These are phyloP conservation scores for Malassezia slooffiae DNA, from an alignment of 1,284 basidiomycete genomes.

Conservation along the genomic window DNA sequence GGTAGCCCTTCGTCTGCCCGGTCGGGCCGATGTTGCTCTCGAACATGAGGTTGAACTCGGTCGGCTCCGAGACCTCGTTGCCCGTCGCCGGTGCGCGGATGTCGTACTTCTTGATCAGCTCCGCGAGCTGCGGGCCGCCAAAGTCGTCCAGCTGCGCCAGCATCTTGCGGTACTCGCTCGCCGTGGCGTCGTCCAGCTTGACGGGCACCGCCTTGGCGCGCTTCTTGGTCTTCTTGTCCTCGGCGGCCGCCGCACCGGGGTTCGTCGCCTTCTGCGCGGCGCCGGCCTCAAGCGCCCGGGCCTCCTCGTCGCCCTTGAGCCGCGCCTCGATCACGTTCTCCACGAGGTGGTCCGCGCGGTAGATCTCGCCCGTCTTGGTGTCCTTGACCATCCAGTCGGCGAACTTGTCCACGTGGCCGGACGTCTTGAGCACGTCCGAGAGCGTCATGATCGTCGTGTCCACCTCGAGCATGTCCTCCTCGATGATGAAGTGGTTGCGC, in stretches of 20 bases:
- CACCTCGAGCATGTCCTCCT: slow-evolving; percentile 97
- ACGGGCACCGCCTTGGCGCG: slow-evolving; percentile 64
- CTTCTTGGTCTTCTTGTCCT: slow-evolving; percentile 59
- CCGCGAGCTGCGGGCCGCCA: slow-evolving; percentile 74
- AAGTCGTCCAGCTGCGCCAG: slow-evolving; percentile 95
- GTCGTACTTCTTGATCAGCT: slow-evolving; percentile 69
- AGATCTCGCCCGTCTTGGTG: slow-evolving; percentile 80
- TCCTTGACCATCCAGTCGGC: slow-evolving; percentile 99
- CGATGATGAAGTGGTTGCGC: slow-evolving; percentile 96
- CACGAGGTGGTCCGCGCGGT: slow-evolving; percentile 92
- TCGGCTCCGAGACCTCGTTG: slow-evolving; percentile 82
- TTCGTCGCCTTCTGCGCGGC: slow-evolving; percentile 10
- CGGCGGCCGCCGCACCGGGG: slow-evolving; percentile 31
- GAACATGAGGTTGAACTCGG: slow-evolving; percentile 99
- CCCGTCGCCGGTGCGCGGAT: slow-evolving; percentile 84
- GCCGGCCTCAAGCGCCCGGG: slow-evolving; percentile 53
- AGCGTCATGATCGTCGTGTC: slow-evolving; percentile 98
- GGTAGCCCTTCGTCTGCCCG: slow-evolving; percentile 87
- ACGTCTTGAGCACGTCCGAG: slow-evolving; percentile 87
- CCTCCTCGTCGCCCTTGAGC: slow-evolving; percentile 80
- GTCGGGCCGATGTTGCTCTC: slow-evolving; percentile 92
- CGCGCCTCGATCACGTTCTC: slow-evolving; percentile 83
- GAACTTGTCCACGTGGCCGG: slow-evolving; percentile 95
- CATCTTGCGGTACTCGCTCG: slow-evolving; percentile 66
- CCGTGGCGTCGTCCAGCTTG: slow-evolving; percentile 65